Evolutionary conservation across 2,329 filamentous ascomycete species (phyloP).

Genomic region (Cadophora malorum): DNA sequence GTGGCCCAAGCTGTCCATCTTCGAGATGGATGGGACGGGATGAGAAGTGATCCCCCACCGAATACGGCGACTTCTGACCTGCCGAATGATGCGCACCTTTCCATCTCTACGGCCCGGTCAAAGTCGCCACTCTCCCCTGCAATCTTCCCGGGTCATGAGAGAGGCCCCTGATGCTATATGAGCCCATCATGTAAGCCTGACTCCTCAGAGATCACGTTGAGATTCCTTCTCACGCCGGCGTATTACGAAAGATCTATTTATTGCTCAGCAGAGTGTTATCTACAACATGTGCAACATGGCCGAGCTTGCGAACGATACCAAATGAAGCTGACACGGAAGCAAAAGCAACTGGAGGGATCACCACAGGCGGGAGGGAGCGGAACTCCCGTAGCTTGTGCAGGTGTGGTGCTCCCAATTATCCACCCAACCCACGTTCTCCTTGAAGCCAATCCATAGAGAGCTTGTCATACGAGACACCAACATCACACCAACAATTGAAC

Average conservation of each 20-base stretch:
- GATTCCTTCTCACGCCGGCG: neutral
- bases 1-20: neutral
- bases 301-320: constrained; percentile 17
- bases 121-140: constrained; percentile 1
- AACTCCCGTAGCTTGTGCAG: constrained; percentile 34
- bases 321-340: constrained; percentile 16
- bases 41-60: neutral
- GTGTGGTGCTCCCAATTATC: constrained; percentile 2
- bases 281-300: neutral
- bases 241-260: constrained; percentile 4
- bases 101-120: constrained; percentile 6
- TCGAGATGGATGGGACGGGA: neutral
- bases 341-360: constrained; percentile 27
- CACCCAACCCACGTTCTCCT: neutral
- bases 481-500: constrained; percentile 16
- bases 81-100: neutral
- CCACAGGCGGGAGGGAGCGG: constrained; percentile 33
- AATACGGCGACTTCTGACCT: neutral
- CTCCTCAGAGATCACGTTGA: neutral
- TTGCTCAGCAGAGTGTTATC: neutral
- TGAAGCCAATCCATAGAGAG: constrained; percentile 23
- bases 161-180: constrained; percentile 2
- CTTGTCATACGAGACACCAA: constrained; percentile 29
- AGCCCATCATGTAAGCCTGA: neutral
- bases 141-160: constrained; percentile 4